Evolutionary conservation across 768 basidiomycete genomes (phyloP).

Genomic region (Phylloporus sp.): DNA sequence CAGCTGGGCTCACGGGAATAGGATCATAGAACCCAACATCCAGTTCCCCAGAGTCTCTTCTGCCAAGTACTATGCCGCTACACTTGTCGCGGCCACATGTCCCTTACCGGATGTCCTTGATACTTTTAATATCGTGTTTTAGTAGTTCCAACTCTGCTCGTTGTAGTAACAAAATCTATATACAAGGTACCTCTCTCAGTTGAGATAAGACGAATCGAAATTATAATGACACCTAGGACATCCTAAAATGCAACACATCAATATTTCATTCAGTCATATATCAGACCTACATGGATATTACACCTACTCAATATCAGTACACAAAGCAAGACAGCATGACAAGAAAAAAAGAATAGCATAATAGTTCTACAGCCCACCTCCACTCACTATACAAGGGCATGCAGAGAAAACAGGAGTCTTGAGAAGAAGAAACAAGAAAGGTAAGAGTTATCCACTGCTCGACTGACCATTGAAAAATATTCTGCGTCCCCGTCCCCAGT

Average conservation of each 20-base stretch:
- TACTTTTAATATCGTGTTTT: no score
- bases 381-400: background rate
- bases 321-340: slow-evolving; percentile 5
- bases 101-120: no score
- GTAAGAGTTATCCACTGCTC: background rate
- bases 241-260: background rate
- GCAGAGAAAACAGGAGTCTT: background rate
- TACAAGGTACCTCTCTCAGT: no score
- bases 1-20: no score
- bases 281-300: slow-evolving; percentile 5
- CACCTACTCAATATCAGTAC: background rate
- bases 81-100: no score
- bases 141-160: no score
- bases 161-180: no score
- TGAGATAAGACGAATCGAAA: no score
- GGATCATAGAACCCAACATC: no score
- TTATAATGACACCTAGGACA: background rate
- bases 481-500: slow-evolving; percentile 16
- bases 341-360: slow-evolving; percentile 8
- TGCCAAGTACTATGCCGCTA: no score
- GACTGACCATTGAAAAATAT: slow-evolving; percentile 18
- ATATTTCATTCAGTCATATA: background rate
- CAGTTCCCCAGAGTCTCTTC: no score
- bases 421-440: background rate
- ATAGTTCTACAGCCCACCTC: background rate